phyloP scores from a whole-genome alignment of 139 green algal genomes.

The Chlamydomonas asymmetrica region DNA sequence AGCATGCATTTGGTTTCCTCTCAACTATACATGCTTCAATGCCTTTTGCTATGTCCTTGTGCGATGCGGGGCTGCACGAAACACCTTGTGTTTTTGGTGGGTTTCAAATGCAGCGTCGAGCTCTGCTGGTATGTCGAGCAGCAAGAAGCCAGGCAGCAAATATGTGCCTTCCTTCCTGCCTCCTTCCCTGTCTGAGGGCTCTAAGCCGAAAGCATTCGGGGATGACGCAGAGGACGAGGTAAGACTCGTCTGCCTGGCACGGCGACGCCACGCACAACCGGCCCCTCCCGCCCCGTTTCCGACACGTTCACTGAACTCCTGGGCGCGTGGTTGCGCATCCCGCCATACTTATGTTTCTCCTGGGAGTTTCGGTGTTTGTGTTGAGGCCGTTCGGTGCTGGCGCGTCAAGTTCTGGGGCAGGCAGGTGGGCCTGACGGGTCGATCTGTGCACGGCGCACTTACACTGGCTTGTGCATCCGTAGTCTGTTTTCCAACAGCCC shows the following conservation, averaged over 20 bases:
- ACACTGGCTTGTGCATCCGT: not conserved
- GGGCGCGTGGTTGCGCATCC: no score
- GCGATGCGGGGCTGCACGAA: no score
- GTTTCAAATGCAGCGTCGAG: not conserved
- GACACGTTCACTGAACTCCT: no score
- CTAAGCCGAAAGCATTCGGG: conserved; percentile 43
- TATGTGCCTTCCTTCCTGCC: conserved; percentile 83
- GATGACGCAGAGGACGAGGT: conserved; percentile 34
- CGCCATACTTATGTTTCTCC: not conserved
- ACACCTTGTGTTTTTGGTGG: not conserved
- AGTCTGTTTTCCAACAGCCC: conserved; percentile 51
- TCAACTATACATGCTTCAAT: not conserved
- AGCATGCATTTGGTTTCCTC: not conserved
- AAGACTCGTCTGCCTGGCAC: not conserved
- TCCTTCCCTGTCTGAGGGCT: conserved; percentile 40
- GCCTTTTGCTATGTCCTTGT: no score
- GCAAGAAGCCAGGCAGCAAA: conserved; percentile 30
- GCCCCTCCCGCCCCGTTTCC: not conserved
- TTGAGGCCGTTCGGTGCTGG: not conserved
- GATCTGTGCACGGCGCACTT: not conserved
- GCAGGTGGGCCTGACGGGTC: not conserved
- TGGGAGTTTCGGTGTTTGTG: not conserved
- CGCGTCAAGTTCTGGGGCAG: not conserved
- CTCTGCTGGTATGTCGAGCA: conserved; percentile 9
- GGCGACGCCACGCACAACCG: not conserved